These are phyloP conservation scores for Perkinsus olseni DNA, from an alignment of 169 alveolate species.

Conservation along the genomic window DNA sequence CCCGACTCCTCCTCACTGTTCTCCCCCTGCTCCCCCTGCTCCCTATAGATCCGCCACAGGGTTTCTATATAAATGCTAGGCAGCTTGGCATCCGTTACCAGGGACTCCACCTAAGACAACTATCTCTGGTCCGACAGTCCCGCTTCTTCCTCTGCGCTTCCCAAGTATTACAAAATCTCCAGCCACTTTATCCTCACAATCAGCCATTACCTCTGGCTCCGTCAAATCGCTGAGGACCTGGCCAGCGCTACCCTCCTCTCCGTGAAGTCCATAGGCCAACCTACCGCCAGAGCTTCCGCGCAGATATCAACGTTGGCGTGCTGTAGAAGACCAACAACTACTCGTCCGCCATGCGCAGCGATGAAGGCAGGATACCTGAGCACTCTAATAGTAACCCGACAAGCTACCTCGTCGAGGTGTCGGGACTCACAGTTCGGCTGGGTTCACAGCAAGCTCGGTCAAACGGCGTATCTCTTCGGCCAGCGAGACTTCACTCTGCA, in stretches of 20 bases:
- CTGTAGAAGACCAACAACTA: neutral
- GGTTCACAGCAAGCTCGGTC: neutral
- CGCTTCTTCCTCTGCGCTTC: neutral
- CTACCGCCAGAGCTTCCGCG: neutral
- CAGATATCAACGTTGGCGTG: neutral
- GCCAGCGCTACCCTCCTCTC: neutral
- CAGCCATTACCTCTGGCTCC: neutral
- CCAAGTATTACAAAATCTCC: neutral
- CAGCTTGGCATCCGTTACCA: neutral
- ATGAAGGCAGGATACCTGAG: neutral
- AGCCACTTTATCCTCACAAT: neutral
- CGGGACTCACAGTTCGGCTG: neutral
- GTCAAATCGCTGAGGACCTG: neutral
- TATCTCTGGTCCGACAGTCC: neutral
- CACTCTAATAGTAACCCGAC: too few species aligned
- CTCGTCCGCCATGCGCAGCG: neutral
- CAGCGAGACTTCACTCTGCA: neutral
- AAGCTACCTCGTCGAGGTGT: too few species aligned
- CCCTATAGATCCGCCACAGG: neutral
- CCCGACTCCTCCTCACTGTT: neutral
- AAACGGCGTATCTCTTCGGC: neutral
- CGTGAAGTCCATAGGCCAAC: neutral
- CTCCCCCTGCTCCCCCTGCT: neutral
- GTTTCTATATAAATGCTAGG: neutral
- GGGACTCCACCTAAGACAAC: neutral